Evolutionary conservation across 192 early-diverging fungal species (phyloP).

Genomic region (Backusella sp.): DNA sequence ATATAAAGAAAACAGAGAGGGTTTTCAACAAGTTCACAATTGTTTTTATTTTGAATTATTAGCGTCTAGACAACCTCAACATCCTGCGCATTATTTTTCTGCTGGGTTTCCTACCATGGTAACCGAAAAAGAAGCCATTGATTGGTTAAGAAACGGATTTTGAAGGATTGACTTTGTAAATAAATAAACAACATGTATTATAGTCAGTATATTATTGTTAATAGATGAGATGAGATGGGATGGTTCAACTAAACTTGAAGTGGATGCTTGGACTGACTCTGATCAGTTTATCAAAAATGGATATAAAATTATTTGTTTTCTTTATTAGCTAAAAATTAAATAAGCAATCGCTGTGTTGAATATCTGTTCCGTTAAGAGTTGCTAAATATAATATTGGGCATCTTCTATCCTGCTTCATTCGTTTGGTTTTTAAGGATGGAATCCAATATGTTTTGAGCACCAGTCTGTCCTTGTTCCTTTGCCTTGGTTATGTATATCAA

Average conservation of each 20-base stretch:
- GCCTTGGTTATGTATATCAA: neutral
- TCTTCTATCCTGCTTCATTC: neutral
- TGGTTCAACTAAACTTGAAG: too few relatives aligned
- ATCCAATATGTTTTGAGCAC: neutral
- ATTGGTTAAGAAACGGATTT: constrained; percentile 20
- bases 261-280: too few relatives aligned
- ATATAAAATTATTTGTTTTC: too few relatives aligned
- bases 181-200: neutral
- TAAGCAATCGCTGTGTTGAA: too few relatives aligned
- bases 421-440: neutral
- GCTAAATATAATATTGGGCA: neutral
- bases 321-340: too few relatives aligned
- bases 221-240: neutral
- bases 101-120: constrained; percentile 17
- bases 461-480: neutral
- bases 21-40: neutral
- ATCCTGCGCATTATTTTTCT: constrained; percentile 1
- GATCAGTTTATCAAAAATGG: too few relatives aligned
- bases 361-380: too few relatives aligned
- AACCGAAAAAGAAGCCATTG: constrained; percentile 22
- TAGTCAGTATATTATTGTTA: neutral
- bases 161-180: neutral
- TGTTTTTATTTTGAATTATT: neutral
- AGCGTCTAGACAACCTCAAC: neutral
- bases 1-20: neutral